Evolutionary conservation across 1,139 yeast genomes (phyloP).

Genomic region (Kurtzmaniella natalensis): DNA sequence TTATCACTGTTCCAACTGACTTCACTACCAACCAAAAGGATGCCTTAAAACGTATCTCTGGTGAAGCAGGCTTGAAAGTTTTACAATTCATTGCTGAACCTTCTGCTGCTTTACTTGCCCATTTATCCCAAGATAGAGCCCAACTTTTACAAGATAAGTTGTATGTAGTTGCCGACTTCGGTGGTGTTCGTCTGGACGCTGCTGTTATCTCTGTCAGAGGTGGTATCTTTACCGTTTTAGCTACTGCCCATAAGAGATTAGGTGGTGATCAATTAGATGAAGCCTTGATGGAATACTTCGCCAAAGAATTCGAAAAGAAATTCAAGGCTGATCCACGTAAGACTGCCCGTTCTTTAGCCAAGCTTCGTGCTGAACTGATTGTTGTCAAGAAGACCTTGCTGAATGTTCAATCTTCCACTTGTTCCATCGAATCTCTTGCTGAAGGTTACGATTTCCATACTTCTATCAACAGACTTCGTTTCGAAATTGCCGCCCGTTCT

Average conservation of each 20-base stretch:
- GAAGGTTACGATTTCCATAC: slow-evolving; percentile 94
- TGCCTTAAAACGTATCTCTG: slow-evolving; percentile 59
- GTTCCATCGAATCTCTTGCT: slow-evolving; percentile 92
- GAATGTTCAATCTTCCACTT: slow-evolving; percentile 82
- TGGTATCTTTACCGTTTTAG: slow-evolving; percentile 83
- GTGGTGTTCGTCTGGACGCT: slow-evolving; percentile 95
- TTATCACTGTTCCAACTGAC: slow-evolving; percentile 88
- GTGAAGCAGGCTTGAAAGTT: slow-evolving; percentile 71
- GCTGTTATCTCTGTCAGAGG: slow-evolving; percentile 93
- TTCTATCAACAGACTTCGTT: slow-evolving; percentile 89
- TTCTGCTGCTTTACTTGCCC: slow-evolving; percentile 84
- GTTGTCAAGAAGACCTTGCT: slow-evolving; percentile 88
- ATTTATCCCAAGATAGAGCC: slow-evolving; percentile 52
- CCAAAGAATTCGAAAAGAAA: slow-evolving; percentile 92
- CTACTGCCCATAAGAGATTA: slow-evolving; percentile 80
- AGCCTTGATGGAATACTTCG: slow-evolving; percentile 76
- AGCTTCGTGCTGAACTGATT: slow-evolving; percentile 79
- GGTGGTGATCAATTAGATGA: slow-evolving; percentile 89
- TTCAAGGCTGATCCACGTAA: slow-evolving; percentile 75
- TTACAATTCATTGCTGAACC: slow-evolving; percentile 92
- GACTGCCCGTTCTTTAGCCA: slow-evolving; percentile 82
- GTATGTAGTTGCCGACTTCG: slow-evolving; percentile 92
- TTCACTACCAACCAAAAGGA: slow-evolving; percentile 70
- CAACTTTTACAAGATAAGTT: slow-evolving; percentile 65
- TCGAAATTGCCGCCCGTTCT: slow-evolving; percentile 80